A percentile compares a stretch with the other conserved stretches of the same genome.
phyloP scores from a whole-genome alignment of 345 rosid species.

The Pistacia integerrima region DNA sequence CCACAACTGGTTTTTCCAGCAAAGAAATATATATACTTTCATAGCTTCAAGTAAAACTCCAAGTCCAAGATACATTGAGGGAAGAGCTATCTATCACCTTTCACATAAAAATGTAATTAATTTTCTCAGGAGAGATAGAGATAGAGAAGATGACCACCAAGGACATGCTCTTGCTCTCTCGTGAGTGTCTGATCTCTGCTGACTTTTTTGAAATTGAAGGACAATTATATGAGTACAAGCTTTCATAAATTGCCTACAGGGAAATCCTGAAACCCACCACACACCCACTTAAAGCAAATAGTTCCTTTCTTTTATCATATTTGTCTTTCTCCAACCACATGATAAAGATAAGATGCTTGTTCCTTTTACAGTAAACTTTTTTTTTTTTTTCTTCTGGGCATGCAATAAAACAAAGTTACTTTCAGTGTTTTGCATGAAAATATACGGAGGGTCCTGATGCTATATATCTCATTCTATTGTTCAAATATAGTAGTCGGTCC shows the following conservation, averaged over 20 bases:
- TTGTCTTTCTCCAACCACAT: constrained; percentile 14
- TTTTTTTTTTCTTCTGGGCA: neutral
- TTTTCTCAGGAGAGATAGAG: neutral
- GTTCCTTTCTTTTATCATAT: constrained; percentile 4
- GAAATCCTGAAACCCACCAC: constrained; percentile 20
- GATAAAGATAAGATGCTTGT: constrained; percentile 10
- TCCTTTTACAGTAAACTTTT: neutral
- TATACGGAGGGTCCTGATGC: neutral
- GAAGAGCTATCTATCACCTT: too few species aligned
- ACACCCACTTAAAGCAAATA: neutral
- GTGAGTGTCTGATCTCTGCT: neutral
- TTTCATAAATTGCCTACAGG: neutral
- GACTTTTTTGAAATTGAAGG: constrained; percentile 6
- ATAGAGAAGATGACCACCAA: neutral
- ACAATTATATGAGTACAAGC: neutral
- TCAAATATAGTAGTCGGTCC: neutral
- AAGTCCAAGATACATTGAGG: too few species aligned
- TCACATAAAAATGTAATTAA: too few species aligned
- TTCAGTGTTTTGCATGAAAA: neutral
- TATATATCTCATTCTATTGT: neutral
- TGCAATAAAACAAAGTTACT: too few species aligned
- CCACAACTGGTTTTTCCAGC: too few species aligned
- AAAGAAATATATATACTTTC: too few species aligned
- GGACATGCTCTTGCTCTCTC: neutral
- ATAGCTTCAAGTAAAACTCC: too few species aligned